phyloP scores from a whole-genome alignment of 768 basidiomycete species.

The Suillus clintonianus region DNA sequence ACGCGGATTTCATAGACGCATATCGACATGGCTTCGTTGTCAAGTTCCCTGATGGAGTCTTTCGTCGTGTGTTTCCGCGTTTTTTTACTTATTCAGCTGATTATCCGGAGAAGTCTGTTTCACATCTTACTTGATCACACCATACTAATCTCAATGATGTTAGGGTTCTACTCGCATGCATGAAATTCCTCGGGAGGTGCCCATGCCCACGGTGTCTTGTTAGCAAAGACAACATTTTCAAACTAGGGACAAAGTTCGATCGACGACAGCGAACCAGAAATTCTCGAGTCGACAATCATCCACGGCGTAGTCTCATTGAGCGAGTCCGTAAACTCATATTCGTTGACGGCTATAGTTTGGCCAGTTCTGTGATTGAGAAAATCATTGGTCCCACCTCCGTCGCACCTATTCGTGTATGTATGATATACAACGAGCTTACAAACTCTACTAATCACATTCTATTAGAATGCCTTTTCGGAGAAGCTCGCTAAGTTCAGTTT shows the following conservation, averaged over 20 bases:
- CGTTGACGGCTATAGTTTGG: too few species aligned
- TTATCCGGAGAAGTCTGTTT: constrained; percentile 34
- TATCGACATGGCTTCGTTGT: constrained; percentile 23
- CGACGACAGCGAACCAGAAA: not conserved
- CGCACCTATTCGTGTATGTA: too few species aligned
- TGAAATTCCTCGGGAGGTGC: constrained; percentile 19
- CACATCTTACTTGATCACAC: constrained; percentile 8
- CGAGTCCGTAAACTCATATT: too few species aligned
- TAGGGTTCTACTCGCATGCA: constrained; percentile 1
- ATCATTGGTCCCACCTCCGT: too few species aligned
- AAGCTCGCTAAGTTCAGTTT: constrained; percentile 19
- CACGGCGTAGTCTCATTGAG: too few species aligned
- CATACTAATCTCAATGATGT: constrained; percentile 14
- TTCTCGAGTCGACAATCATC: too few species aligned
- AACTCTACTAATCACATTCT: not conserved
- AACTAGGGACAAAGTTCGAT: not conserved
- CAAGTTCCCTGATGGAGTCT: constrained; percentile 20
- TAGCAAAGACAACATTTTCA: constrained; percentile 6
- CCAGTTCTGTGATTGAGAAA: too few species aligned
- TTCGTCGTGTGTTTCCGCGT: constrained; percentile 12
- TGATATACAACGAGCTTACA: too few species aligned
- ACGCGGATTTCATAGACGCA: constrained; percentile 23
- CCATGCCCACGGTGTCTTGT: constrained; percentile 25
- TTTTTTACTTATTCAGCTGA: constrained; percentile 31
- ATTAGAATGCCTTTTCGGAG: constrained; percentile 35